Percentiles rank a stretch among this genome's conserved stretches.
Evolutionary conservation across 2,329 filamentous ascomycete species (phyloP).

Genomic region (Lasiodiplodia sp.): DNA sequence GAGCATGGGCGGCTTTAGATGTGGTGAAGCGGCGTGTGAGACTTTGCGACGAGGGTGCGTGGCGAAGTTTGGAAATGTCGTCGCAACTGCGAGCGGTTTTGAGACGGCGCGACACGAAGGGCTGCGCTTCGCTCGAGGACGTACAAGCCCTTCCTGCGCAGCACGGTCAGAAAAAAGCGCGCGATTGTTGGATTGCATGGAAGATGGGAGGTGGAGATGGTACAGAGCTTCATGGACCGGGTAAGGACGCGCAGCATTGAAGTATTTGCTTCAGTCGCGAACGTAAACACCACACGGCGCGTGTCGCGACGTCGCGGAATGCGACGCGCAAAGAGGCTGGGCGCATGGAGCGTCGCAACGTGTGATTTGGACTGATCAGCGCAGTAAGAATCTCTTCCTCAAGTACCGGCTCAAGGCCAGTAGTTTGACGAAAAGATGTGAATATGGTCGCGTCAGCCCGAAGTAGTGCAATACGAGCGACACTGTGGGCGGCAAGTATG

Average conservation of each 20-base stretch:
- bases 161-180: not conserved
- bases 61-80: not conserved
- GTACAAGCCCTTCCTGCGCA: not conserved
- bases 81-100: not conserved
- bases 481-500: not conserved
- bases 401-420: not conserved
- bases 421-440: not conserved
- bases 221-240: not conserved
- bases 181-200: not conserved
- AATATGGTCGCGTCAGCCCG: conserved; percentile 2
- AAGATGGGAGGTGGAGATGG: not conserved
- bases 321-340: not conserved
- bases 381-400: not conserved
- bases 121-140: not conserved
- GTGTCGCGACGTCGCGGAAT: not conserved
- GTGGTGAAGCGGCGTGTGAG: not conserved
- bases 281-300: not conserved
- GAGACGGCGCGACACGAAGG: not conserved
- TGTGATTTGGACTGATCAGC: not conserved
- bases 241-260: not conserved
- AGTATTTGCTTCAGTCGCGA: not conserved
- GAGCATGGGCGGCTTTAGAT: not conserved
- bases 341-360: not conserved
- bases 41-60: not conserved
- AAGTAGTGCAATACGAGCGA: conserved; percentile 10